These are phyloP conservation scores for Castanospermum australe DNA, from an alignment of 306 rosid genomes.

Conservation along the genomic window DNA sequence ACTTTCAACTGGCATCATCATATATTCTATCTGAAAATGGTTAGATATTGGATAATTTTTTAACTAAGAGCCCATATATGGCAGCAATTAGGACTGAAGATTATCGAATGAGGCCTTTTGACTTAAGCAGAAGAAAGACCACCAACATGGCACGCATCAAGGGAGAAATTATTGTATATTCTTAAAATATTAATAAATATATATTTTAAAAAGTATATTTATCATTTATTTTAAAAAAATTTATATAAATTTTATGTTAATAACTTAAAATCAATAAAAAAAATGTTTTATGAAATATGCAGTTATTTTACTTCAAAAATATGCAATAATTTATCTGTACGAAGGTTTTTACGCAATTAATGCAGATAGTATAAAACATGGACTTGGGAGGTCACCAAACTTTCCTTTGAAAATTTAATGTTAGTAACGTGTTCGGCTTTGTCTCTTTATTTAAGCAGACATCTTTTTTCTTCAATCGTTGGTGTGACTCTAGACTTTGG, in stretches of 20 bases:
- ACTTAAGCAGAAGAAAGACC: constrained; percentile 20
- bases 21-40: background rate
- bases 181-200: too few relatives aligned
- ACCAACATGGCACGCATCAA: background rate
- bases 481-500: too few relatives aligned
- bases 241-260: too few relatives aligned
- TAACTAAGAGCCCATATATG: background rate
- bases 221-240: too few relatives aligned
- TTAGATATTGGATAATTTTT: background rate
- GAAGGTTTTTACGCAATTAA: background rate
- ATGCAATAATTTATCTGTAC: too few relatives aligned
- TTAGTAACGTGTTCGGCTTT: background rate
- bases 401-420: background rate
- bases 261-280: too few relatives aligned
- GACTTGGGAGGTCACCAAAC: background rate
- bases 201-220: too few relatives aligned
- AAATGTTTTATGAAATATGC: too few relatives aligned
- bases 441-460: too few relatives aligned
- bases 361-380: background rate
- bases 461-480: too few relatives aligned
- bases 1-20: background rate
- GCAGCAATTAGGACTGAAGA: background rate
- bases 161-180: too few relatives aligned
- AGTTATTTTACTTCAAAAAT: too few relatives aligned
- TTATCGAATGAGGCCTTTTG: background rate